phyloP scores from a whole-genome alignment of 768 basidiomycete genomes.

The Gloeostereum incarnatum region DNA sequence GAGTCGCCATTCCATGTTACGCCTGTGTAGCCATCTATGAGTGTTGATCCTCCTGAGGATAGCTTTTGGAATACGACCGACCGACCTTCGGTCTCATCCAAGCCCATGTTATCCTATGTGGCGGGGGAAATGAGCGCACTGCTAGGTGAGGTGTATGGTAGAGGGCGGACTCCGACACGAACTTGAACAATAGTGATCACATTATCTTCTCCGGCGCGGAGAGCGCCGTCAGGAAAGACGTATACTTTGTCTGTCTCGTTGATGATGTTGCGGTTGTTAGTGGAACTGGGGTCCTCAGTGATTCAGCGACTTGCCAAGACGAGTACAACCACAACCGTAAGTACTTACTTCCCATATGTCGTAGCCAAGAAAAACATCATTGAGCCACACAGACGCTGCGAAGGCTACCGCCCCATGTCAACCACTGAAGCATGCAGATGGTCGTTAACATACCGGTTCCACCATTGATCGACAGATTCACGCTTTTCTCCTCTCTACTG shows the following conservation, averaged over 20 bases:
- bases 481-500: slow-evolving; percentile 48
- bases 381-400: slow-evolving; percentile 52
- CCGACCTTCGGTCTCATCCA: slow-evolving; percentile 30
- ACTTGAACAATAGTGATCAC: slow-evolving; percentile 47
- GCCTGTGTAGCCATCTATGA: no score
- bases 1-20: no score
- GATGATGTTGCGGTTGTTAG: slow-evolving; percentile 23
- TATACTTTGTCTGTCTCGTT: slow-evolving; percentile 41
- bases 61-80: neutral
- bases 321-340: neutral
- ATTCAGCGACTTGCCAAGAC: slow-evolving; percentile 16
- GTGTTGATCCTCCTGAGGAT: no score
- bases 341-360: slow-evolving; percentile 39
- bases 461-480: slow-evolving; percentile 74
- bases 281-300: slow-evolving; percentile 34
- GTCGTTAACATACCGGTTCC: slow-evolving; percentile 46
- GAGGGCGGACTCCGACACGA: no score
- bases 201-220: slow-evolving; percentile 37
- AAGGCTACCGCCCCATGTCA: slow-evolving; percentile 3
- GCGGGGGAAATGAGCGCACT: neutral
- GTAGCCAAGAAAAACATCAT: slow-evolving; percentile 39
- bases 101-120: slow-evolving; percentile 47
- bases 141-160: slow-evolving; percentile 1
- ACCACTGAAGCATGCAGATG: neutral
- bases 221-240: slow-evolving; percentile 33